phyloP scores from a whole-genome alignment of 306 rosid genomes.

The Prunus salicina region DNA sequence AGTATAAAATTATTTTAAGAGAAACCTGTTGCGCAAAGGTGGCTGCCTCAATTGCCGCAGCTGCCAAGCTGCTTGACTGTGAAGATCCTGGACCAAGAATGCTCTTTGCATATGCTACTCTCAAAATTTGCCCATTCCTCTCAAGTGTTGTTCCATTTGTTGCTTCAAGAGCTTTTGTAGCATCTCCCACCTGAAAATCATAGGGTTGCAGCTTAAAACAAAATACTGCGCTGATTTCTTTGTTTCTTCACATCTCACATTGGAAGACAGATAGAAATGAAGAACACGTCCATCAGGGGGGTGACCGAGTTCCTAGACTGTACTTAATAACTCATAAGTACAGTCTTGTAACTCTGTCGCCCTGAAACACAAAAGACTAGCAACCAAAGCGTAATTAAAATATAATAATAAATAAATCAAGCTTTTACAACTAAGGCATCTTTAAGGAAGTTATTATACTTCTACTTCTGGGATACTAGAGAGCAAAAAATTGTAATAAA shows the following conservation, averaged over 20 bases:
- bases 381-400: neutral
- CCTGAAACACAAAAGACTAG: neutral
- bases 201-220: constrained; percentile 7
- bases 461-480: neutral
- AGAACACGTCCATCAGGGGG: neutral
- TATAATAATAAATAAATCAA: neutral
- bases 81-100: constrained; percentile 83
- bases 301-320: neutral
- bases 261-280: neutral
- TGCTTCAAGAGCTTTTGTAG: constrained; percentile 88
- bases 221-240: neutral
- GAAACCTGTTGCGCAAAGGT: constrained; percentile 91
- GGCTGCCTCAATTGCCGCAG: constrained; percentile 99
- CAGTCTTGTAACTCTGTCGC: neutral
- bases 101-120: constrained; percentile 98
- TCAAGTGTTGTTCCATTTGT: constrained; percentile 88
- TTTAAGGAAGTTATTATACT: neutral
- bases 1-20: neutral
- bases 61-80: constrained; percentile 95
- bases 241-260: neutral
- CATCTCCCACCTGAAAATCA: constrained; percentile 77
- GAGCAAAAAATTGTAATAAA: neutral
- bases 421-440: neutral
- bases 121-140: constrained; percentile 88
- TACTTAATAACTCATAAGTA: neutral